Base-by-base conservation (phyloP, 2,329 filamentous ascomycete species). In the Arthrobotrys sphaeroides region DNA sequence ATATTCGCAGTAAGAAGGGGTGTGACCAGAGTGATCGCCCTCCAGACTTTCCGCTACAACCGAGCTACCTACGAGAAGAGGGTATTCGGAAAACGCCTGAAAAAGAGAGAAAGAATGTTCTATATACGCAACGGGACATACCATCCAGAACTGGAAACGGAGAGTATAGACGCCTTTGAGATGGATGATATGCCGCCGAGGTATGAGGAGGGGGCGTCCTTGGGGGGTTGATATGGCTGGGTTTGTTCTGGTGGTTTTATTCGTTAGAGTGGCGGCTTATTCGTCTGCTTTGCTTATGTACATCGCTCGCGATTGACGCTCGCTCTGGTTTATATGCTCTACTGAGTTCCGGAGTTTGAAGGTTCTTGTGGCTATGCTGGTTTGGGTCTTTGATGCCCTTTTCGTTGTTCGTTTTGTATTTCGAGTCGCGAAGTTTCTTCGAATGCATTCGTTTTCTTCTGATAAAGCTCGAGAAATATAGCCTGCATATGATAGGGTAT, bases 181-280 rank as follows among this genome's bases (percentile, higher is more conserved):
- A 24, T 36, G 33, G 67, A 70, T 38, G 59, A 73, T 24, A n/a
- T 60, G 1, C 16, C 65, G 31, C 57, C 55, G 3, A 45, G 42
- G 22, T 53, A 69, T 36, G 7, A 18, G 5, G 9, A 16, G 16
- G 4, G 31, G 13, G 3, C 49, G 24, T 24, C 20, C 10, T 22
- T 43, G 43, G 43, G 57, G 9, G 28, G 10, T 33, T 40, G n/a
- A 16, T n/a, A 40, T 40, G 16, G n/a, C 12, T 40, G 36, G 12
- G 12, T 4, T 9, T 40, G 7, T 12, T 33, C 12, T 6, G 36
- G 12, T n/a, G 36, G 13, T 40, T n/a, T n/a, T 10, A 13, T 5
- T 16, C 36, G 36, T 10, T n/a, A 40, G 12, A 6, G 5, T 40
- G 3, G 36, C 12, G 10, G 5, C 36, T 2, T 40, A 5, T 2